Evolutionary conservation across 345 rosid species (phyloP).

Genomic region (Sisymbrium irio): DNA sequence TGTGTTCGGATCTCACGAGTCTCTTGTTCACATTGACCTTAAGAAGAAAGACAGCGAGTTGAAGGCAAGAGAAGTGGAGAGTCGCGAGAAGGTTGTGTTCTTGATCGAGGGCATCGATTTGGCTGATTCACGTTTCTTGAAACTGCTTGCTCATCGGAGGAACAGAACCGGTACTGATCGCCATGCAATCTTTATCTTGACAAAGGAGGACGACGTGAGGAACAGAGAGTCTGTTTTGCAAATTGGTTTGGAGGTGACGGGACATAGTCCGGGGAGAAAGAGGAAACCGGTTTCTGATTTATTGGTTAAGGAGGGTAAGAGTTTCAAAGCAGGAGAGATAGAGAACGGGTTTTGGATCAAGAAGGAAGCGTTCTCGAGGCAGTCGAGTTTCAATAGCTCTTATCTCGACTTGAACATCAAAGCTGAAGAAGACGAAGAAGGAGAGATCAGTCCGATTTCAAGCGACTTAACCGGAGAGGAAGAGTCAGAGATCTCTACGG

Average conservation of each 20-base stretch:
- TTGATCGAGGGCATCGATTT: slow-evolving; percentile 61
- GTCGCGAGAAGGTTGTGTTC: slow-evolving; percentile 47
- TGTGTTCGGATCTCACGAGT: slow-evolving; percentile 53
- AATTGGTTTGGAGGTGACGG: slow-evolving; percentile 49
- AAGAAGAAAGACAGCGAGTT: slow-evolving; percentile 33
- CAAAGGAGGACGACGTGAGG: slow-evolving; percentile 38
- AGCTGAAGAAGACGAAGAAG: slow-evolving; percentile 50
- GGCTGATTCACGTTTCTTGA: slow-evolving; percentile 48
- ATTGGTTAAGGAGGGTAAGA: slow-evolving; percentile 39
- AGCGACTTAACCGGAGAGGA: slow-evolving; percentile 70
- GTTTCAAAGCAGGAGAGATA: slow-evolving; percentile 35
- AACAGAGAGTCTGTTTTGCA: slow-evolving; percentile 47
- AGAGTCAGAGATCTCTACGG: slow-evolving; percentile 24
- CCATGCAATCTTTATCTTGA: slow-evolving; percentile 55
- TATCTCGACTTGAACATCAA: slow-evolving; percentile 68
- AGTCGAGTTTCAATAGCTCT: slow-evolving; percentile 53
- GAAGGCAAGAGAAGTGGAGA: slow-evolving; percentile 32
- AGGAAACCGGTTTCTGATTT: slow-evolving; percentile 50
- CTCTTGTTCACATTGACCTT: slow-evolving; percentile 47
- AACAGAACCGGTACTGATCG: background rate
- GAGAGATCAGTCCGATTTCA: slow-evolving; percentile 62
- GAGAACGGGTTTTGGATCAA: slow-evolving; percentile 32
- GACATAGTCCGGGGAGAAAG: slow-evolving; percentile 41
- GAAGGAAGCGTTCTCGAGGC: slow-evolving; percentile 45
- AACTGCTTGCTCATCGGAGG: slow-evolving; percentile 47